Evolutionary conservation across 441 rosid species (phyloP).

Genomic region (Aleurites moluccanus): DNA sequence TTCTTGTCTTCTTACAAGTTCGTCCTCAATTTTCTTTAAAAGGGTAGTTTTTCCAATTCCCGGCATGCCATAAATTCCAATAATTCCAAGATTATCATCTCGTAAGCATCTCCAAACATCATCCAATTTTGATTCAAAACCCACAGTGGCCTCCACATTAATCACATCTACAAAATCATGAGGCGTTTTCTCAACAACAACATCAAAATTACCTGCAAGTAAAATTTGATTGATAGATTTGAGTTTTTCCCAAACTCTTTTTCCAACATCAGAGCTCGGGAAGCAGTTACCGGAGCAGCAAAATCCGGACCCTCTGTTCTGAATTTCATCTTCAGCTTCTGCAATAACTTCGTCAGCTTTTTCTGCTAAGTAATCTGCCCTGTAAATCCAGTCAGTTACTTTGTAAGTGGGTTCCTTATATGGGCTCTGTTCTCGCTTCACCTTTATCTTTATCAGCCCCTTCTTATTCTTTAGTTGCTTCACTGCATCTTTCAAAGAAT

Average conservation of each 20-base stretch:
- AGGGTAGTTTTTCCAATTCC: not conserved
- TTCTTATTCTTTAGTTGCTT: not conserved
- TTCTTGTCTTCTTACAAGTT: not conserved
- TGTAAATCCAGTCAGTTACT: constrained; percentile 6
- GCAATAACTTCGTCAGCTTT: not conserved
- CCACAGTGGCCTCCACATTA: not conserved
- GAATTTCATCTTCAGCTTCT: not conserved
- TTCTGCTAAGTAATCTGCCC: not conserved
- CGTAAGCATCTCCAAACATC: not conserved
- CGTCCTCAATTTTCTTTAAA: not conserved
- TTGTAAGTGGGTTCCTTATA: not conserved
- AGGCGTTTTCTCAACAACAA: not conserved
- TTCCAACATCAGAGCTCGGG: not conserved
- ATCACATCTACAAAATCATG: not conserved
- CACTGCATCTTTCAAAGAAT: not conserved
- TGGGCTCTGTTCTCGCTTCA: constrained; percentile 1
- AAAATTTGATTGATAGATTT: not conserved
- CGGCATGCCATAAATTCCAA: not conserved
- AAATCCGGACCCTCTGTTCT: constrained; percentile 4
- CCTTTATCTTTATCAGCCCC: not conserved
- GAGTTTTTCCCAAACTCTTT: not conserved
- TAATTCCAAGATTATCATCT: not conserved
- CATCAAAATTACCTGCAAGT: not conserved
- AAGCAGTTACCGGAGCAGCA: not conserved
- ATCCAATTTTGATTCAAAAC: not conserved